A percentile compares a stretch with the other conserved stretches of the same genome.
Conservation (phyloP, 768 basidiomycete genomes). For the Kwoniella mangroviensis region DNA sequence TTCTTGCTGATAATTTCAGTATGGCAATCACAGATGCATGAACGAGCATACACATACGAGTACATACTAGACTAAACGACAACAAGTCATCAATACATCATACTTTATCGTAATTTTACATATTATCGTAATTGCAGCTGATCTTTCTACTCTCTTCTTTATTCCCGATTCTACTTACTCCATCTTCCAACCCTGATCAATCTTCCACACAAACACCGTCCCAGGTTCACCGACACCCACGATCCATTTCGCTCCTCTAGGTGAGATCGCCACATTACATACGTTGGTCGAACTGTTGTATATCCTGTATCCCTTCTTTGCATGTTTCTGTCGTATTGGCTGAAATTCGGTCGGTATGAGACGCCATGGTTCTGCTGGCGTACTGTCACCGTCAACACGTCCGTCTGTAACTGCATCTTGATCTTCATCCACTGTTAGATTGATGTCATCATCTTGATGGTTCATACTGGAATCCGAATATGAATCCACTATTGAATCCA, state of each 20-base stretch:
- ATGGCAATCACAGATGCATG: too few species aligned
- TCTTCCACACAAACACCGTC: constrained; percentile 25
- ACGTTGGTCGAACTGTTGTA: not conserved
- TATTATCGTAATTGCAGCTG: too few species aligned
- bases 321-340: not conserved
- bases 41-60: too few species aligned
- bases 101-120: too few species aligned
- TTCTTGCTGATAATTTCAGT: too few species aligned
- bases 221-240: constrained; percentile 22
- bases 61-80: too few species aligned
- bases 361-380: constrained; percentile 15
- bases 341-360: constrained; percentile 6
- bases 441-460: not conserved
- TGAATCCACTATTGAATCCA: not conserved
- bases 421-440: not conserved
- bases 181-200: constrained; percentile 1
- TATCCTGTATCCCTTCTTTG: not conserved
- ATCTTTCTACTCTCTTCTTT: too few species aligned
- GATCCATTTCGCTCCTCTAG: constrained; percentile 31
- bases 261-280: constrained; percentile 23
- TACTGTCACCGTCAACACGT: not conserved
- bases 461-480: not conserved
- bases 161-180: not conserved
- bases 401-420: not conserved
- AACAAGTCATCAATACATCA: too few species aligned